These are phyloP conservation scores for Corymbia citriodora DNA, from an alignment of 441 rosid genomes.

Conservation along the genomic window DNA sequence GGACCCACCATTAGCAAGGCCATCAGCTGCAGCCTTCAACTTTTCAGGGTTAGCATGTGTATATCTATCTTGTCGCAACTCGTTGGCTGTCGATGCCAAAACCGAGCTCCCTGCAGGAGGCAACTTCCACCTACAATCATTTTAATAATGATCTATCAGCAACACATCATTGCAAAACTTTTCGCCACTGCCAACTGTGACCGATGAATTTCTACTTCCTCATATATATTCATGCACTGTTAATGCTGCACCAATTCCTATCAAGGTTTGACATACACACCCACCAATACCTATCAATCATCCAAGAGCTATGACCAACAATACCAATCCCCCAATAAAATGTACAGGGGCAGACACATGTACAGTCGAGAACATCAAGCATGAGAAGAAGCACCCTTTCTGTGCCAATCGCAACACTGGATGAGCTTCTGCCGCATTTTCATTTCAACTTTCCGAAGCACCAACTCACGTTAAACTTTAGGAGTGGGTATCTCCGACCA, in stretches of 20 bases:
- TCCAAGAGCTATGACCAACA: neutral
- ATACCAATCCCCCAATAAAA: neutral
- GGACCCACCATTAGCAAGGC: slow-evolving; percentile 53
- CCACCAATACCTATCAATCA: neutral
- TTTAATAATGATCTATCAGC: neutral
- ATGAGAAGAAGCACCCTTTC: neutral
- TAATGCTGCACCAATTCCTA: neutral
- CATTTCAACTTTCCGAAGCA: neutral
- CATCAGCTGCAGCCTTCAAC: slow-evolving; percentile 85
- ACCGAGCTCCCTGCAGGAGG: slow-evolving; percentile 44
- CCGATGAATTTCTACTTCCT: neutral
- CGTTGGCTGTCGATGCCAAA: slow-evolving; percentile 82
- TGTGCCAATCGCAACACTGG: neutral
- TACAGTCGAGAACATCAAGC: neutral
- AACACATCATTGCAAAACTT: neutral
- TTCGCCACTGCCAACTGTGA: neutral
- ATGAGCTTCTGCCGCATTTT: neutral
- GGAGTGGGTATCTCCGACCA: neutral
- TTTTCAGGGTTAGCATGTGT: slow-evolving; percentile 53
- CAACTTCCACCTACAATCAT: slow-evolving; percentile 61
- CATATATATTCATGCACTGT: neutral
- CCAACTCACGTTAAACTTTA: neutral
- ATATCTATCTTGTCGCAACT: slow-evolving; percentile 53
- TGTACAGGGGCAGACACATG: neutral
- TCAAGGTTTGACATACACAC: neutral